Percentiles rank a stretch among this genome's conserved stretches.
These are phyloP conservation scores for Schwanniomyces polymorphus DNA, from an alignment of 805 yeast species.

Conservation along the genomic window DNA sequence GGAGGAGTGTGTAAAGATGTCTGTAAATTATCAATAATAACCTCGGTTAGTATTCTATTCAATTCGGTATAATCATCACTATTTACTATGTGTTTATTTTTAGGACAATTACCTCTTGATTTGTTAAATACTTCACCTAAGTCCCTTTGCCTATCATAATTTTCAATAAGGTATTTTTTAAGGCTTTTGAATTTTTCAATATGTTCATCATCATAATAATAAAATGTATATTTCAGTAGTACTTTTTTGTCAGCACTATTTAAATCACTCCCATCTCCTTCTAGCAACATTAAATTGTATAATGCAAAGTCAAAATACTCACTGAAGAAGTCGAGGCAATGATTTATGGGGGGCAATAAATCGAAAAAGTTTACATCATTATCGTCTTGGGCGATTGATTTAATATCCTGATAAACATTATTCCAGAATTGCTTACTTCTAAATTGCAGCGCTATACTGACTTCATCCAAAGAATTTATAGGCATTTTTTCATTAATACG, in stretches of 20 bases:
- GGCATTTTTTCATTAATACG: neutral
- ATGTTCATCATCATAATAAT: constrained; percentile 21
- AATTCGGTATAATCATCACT: constrained; percentile 1
- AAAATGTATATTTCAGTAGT: constrained; percentile 7
- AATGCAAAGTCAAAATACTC: constrained; percentile 24
- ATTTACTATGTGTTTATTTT: neutral
- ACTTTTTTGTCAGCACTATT: neutral
- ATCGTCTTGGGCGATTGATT: constrained; percentile 15
- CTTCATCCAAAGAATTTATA: neutral
- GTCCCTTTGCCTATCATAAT: constrained; percentile 5
- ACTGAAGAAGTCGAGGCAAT: constrained; percentile 16
- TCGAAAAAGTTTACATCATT: constrained; percentile 14
- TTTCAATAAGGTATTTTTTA: constrained; percentile 6
- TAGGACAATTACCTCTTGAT: neutral
- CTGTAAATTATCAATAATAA: constrained; percentile 16
- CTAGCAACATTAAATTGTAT: constrained; percentile 10
- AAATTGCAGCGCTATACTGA: constrained; percentile 5
- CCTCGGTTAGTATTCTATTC: constrained; percentile 8
- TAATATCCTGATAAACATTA: constrained; percentile 29
- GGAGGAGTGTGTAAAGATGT: constrained; percentile 5
- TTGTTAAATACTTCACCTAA: constrained; percentile 8
- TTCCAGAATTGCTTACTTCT: constrained; percentile 26
- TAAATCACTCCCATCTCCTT: neutral
- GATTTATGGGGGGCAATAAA: constrained; percentile 16
- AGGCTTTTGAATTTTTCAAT: constrained; percentile 17